Evolutionary conservation across 495 filamentous ascomycete species (phyloP), one percentile per base, ranked within the genome.

Genomic region (Penicillium malachiteum): DNA sequence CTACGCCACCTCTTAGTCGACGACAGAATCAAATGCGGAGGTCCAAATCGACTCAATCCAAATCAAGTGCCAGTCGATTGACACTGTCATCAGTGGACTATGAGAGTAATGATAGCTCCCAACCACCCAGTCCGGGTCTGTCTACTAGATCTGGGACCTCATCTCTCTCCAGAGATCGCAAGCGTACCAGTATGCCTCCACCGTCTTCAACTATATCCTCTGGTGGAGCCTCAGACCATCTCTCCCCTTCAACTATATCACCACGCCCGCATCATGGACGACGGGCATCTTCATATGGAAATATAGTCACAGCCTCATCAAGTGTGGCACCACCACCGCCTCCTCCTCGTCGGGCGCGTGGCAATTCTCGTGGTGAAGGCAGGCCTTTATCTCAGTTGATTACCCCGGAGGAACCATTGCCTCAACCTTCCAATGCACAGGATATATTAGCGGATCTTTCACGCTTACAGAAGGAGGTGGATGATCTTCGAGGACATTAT

Each of bases 401-500:
- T 14, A 61, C 45, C 16, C 61, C 60, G 40, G 71, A 63, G 41
- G 17, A 47, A 1, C 60, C 66, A 37, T 30, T 65, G 7, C 64
- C 69, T 12, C 57, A 70, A 35, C 61, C 69, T 11, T 72, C 68
- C 9, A 71, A 76, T 45, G 76, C 73, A 5, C 73, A 70, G 32
- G 83, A 87, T 64, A 84, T 89, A 39, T 57, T 91, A 54, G 87
- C 85, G 2, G 86, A 89, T 70, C 71, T 91, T 35, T 76, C 81
- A 7, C 80, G 82, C 44, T 67, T 91, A 54, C 87, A 87, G 68
- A 81, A 78, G 68, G 87, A 91, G 65, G 87, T 91, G 43, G 87
- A 91, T 70, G 84, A 83, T 45, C 65, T 89, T 34, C 78, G 85
- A 57, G 84, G 82, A 1, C 79, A 79, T 54, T 84, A 80, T 56